phyloP scores from a whole-genome alignment of 129 eudicot genomes.

The Artemisia argyi region DNA sequence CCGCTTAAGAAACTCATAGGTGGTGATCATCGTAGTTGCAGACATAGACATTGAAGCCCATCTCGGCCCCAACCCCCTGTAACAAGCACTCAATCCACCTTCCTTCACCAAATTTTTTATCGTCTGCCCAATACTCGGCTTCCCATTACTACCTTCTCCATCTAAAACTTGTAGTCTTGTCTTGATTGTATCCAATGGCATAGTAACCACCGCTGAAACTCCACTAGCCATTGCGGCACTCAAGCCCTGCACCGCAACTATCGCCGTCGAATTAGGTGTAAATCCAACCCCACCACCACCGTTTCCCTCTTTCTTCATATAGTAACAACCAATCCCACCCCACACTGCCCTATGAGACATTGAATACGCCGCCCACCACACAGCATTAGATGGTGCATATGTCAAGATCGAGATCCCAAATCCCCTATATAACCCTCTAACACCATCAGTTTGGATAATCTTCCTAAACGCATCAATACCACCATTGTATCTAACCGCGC shows the following conservation, averaged over 20 bases:
- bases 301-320: constrained; percentile 44
- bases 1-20: constrained; percentile 83
- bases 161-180: constrained; percentile 84
- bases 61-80: constrained; percentile 87
- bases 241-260: constrained; percentile 72
- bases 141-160: constrained; percentile 55
- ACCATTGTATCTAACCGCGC: constrained; percentile 46
- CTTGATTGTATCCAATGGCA: constrained; percentile 87
- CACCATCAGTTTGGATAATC: constrained; percentile 60
- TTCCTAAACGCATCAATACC: constrained; percentile 82
- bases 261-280: constrained; percentile 51
- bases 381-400: constrained; percentile 90
- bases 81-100: constrained; percentile 91
- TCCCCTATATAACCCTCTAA: constrained; percentile 75
- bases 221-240: constrained; percentile 93
- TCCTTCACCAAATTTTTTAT: constrained; percentile 67
- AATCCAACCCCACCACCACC: constrained; percentile 42
- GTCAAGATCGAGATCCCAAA: constrained; percentile 82
- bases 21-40: constrained; percentile 87
- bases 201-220: constrained; percentile 78
- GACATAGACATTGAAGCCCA: constrained; percentile 96
- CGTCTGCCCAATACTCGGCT: constrained; percentile 46
- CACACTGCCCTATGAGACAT: constrained; percentile 57
- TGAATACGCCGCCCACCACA: constrained; percentile 92
- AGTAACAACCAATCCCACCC: constrained; percentile 56